Base-by-base conservation (phyloP, 352 stramenopile species). In the Pythium guiyangense region DNA sequence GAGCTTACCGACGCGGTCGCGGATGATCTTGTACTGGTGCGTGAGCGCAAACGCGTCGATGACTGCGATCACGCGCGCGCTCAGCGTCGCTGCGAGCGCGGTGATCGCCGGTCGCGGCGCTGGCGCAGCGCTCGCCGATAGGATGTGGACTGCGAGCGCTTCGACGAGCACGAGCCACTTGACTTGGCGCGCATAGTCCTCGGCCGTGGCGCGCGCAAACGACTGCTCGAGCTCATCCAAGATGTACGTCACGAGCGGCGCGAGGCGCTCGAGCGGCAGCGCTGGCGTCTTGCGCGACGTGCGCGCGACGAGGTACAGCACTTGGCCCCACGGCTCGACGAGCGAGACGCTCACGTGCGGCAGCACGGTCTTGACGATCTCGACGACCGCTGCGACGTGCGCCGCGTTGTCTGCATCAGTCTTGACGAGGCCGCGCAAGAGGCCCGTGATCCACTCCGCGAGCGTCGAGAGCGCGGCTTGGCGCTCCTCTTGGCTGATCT, bases 1-100 rank as follows among this genome's bases (percentile, higher is more conserved):
- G 47, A 87, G 64, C 40, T 75, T 73, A 3, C 69, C 83, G 4
- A 72, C 75, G 29, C 69, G 70, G 42, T 92, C 79, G 22, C 83
- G 78, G 17, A 92, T 86, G 53, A 90, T 90, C 60, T 88, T 86
- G 75, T 92, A 92, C 49, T 74, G 80, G 37, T 92, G 83, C 0
- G 74, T 63, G 45, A 92, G 51, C 0, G 72, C 75, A 14, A 88
- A 74, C 29, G 62, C 60, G 31, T 68, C 60, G 48, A 89, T 72
- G 12, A 87, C 71, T 14, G 49, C 49, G 9, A 86, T 29, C 22
- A 75, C 63, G 27, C 66, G 59, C 46, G 69, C 47, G 43, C 55
- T 58, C 49, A 74, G 66, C 46, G 69, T 58, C 43, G 34, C 67
- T 3, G 53, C 62, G 44, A 79, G 25, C 34, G 50, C 37, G 18